phyloP scores from a whole-genome alignment of 2,329 filamentous ascomycete species.

The Ramichloridium luteum region DNA sequence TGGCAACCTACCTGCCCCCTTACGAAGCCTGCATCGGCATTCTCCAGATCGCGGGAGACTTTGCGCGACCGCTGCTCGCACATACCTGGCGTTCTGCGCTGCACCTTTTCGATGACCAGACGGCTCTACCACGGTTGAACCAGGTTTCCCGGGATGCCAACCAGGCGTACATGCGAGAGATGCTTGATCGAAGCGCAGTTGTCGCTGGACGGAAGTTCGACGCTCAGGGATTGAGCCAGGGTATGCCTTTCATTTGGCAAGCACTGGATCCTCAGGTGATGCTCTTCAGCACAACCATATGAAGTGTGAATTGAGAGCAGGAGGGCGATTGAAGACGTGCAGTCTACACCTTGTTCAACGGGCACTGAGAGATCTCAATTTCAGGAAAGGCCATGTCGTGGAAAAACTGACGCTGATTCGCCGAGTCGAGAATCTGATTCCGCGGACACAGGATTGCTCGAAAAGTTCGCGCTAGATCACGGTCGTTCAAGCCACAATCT shows the following conservation, averaged over 20 bases:
- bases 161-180: constrained; percentile 24
- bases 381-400: too few species aligned
- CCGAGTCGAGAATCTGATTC: too few species aligned
- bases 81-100: constrained; percentile 27
- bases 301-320: too few species aligned
- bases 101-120: constrained; percentile 31
- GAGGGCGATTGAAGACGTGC: too few species aligned
- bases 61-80: constrained; percentile 31
- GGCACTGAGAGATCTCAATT: too few species aligned
- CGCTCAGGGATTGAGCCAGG: constrained; percentile 30
- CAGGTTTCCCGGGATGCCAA: constrained; percentile 24
- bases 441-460: too few species aligned
- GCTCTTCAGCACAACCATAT: constrained; percentile 14
- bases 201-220: constrained; percentile 32
- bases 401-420: too few species aligned
- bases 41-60: constrained; percentile 28
- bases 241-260: constrained; percentile 38
- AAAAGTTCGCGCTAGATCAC: too few species aligned
- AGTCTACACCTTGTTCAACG: too few species aligned
- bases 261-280: constrained; percentile 20
- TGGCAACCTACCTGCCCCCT: constrained; percentile 25
- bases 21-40: constrained; percentile 25
- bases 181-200: constrained; percentile 29
- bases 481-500: too few species aligned
- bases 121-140: constrained; percentile 27